Conservation (phyloP, 345 rosid species). For the Ailanthus altissimus region DNA sequence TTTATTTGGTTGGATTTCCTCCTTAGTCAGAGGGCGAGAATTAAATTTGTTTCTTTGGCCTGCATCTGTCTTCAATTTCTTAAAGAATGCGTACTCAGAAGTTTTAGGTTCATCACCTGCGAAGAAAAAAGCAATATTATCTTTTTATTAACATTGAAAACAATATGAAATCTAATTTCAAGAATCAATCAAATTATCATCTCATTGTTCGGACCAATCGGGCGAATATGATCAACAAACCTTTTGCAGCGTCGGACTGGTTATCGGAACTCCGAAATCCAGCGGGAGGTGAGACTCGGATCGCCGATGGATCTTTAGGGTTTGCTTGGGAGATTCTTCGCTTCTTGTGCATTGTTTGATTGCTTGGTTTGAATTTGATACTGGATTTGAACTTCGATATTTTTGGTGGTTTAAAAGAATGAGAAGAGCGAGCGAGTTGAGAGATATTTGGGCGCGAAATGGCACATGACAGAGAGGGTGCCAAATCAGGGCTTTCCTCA, state of each 20-base stretch:
- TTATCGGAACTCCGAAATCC: neutral
- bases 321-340: neutral
- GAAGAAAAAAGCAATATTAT: neutral
- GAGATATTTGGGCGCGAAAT: slow-evolving; percentile 2
- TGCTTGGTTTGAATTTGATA: neutral
- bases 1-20: slow-evolving; percentile 19
- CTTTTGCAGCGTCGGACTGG: slow-evolving; percentile 5
- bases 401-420: neutral
- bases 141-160: neutral
- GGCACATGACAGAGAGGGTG: neutral
- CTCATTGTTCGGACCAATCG: slow-evolving; percentile 20
- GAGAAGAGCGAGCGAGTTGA: too few relatives aligned
- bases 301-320: neutral
- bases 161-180: neutral
- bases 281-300: neutral
- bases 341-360: neutral
- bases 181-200: neutral
- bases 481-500: too few relatives aligned
- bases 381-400: neutral
- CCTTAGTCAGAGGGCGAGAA: slow-evolving; percentile 20
- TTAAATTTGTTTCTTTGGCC: slow-evolving; percentile 21
- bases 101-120: slow-evolving; percentile 70
- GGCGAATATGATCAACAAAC: neutral
- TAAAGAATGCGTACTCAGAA: slow-evolving; percentile 75
- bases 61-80: slow-evolving; percentile 54